These are phyloP conservation scores for Penicillium canariense DNA, from an alignment of 495 filamentous ascomycete species.

Conservation along the genomic window DNA sequence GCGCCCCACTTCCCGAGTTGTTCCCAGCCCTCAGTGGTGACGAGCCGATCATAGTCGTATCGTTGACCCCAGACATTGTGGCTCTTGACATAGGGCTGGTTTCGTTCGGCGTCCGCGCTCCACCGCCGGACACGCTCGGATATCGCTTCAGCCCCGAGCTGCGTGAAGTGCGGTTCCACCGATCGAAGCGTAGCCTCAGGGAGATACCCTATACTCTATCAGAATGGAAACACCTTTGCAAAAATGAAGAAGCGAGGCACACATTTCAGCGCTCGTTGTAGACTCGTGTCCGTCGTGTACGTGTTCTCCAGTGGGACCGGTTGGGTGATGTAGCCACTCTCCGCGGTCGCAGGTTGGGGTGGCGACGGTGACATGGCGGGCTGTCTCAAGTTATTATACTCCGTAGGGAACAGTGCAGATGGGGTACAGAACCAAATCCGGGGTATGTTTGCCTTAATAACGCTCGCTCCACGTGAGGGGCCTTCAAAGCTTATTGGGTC, in stretches of 20 bases:
- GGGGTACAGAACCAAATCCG: too few relatives aligned
- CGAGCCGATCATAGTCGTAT: constrained; percentile 38
- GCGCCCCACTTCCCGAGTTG: constrained; percentile 38
- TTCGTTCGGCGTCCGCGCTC: constrained; percentile 36
- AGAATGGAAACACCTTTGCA: background rate
- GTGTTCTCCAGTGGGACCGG: constrained; percentile 31
- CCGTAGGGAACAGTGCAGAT: too few relatives aligned
- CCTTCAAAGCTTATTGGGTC: constrained; percentile 3
- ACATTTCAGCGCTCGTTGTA: constrained; percentile 30
- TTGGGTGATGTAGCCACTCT: constrained; percentile 32
- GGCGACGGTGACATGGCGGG: constrained; percentile 44
- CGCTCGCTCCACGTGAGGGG: background rate
- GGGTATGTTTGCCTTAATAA: background rate
- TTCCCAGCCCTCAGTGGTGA: constrained; percentile 46
- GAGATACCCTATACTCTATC: constrained; percentile 29
- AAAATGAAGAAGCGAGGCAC: background rate
- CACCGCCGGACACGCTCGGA: constrained; percentile 32
- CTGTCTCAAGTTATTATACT: too few relatives aligned
- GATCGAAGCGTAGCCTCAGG: constrained; percentile 19
- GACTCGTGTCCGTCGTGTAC: constrained; percentile 32
- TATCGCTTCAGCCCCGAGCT: constrained; percentile 35
- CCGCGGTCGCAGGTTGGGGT: constrained; percentile 31
- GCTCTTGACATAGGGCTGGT: constrained; percentile 39
- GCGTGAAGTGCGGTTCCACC: constrained; percentile 21
- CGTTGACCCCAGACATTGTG: constrained; percentile 39